Conservation (phyloP, 148 eudicot genomes). For the Rhododendron mucronatum region DNA sequence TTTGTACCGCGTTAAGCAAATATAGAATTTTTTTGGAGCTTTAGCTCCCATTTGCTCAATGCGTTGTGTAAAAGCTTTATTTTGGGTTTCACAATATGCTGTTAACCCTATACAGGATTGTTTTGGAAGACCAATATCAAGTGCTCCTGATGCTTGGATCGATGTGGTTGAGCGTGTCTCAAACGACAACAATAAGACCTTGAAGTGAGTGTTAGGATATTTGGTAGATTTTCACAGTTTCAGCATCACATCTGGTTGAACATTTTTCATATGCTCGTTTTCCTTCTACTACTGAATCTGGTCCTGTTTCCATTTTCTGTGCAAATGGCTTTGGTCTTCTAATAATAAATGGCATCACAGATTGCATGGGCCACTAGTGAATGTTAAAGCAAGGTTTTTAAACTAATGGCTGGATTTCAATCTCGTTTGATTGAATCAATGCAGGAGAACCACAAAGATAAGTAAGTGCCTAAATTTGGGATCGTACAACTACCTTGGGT, state of each 20-base stretch:
- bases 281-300: background rate
- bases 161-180: conserved; percentile 95
- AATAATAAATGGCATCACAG: background rate
- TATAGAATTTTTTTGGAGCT: background rate
- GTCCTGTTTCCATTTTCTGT: background rate
- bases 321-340: no score
- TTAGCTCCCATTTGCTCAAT: background rate
- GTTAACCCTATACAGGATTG: conserved; percentile 59
- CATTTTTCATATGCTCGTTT: background rate
- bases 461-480: conserved; percentile 88
- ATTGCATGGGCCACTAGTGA: background rate
- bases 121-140: conserved; percentile 89
- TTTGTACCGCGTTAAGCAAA: background rate
- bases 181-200: conserved; percentile 83
- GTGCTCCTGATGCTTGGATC: conserved; percentile 99
- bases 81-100: background rate
- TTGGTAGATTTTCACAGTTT: background rate
- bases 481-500: conserved; percentile 97
- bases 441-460: conserved; percentile 72
- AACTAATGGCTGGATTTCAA: background rate
- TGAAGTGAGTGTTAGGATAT: conserved; percentile 47
- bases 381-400: background rate
- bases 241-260: background rate
- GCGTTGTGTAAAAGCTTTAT: background rate
- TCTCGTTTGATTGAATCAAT: conserved; percentile 2